Evolutionary conservation across 805 yeast genomes (phyloP), one percentile per base, ranked within the genome.

Genomic region (Wickerhamomyces queroliae): DNA sequence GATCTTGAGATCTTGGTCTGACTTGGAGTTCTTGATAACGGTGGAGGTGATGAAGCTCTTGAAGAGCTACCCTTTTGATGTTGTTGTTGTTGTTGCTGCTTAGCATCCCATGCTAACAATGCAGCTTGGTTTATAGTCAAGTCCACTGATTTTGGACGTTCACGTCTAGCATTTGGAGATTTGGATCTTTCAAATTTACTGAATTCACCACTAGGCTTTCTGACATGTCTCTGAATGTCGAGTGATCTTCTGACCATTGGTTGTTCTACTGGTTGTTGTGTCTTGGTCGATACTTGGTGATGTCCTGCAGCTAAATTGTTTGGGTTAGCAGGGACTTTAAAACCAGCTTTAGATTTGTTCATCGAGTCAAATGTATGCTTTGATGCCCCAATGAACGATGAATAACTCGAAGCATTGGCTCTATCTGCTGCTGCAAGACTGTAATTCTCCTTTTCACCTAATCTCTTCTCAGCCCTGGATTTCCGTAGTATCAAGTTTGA

Each of bases 61-160:
- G 44, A 29, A n/a, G 47, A 44, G 7, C 46, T 46, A 39, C 43
- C 18, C 45, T 17, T 41, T 19, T 43, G 43, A 18, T 39, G 43
- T 17, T 43, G 47, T 28, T 28, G 31, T 3, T 28, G 31, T 17
- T 11, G 8, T 11, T 28, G 31, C 17, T 28, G 31, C 11, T 28
- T 28, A 16, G 31, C 31, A 30, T 52, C 55, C 59, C 59, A 55
- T 5, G 59, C 59, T 4, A 52, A 31, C 4, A 46, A 17, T 1
- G 59, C 59, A 18, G 59, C 59, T 37, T 49, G 48, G 9, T 48
- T 44, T 7, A 54, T 39, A 5, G 56, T 41, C 6, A 48, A 19
- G 15, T 55, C 58, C 18, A 50, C 45, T 2, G 59, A 53, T 32
- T 51, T 53, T 10, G 57, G 55, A 23, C 56, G 47, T 21, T 49